Base-by-base conservation (phyloP, 2,329 filamentous ascomycete species). In the Penicillium sumatraense region DNA sequence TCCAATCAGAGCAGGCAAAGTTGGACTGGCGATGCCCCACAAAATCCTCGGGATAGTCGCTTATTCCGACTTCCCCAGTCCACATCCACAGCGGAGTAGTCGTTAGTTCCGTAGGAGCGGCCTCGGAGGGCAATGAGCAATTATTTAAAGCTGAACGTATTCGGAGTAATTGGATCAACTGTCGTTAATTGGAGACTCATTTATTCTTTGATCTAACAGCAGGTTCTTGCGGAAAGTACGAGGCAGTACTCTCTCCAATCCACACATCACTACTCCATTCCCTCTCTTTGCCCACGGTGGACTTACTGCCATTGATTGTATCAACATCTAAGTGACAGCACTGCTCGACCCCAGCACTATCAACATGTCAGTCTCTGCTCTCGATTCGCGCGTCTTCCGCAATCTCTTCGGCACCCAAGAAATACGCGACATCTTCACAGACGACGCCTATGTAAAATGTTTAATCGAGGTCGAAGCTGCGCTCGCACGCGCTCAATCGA, bases 341-440 rank as follows among this genome's bases (percentile, higher is more conserved):
- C 24, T 23, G 13, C n/a, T 5, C 16, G 18, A 49, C 13, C 14
- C 23, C n/a, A 18, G 3, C 16, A 13, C n/a, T 42, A 13, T 24
- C 49, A 23, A 27, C 26, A 67, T 68, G 53, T 49, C 53, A 7
- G 53, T 56, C 36, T 52, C 49, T n/a, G 53, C 53, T 3, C 55
- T 68, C n/a, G 65, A 67, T 47, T 68, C 65, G 2, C 56, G 65
- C 14, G 54, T 68, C 8, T 67, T 67, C 40, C 60, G 61, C 29
- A 62, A 66, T 52, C 47, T 67, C 7, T 65, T 68, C 33, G 64
- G 64, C 26, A 68, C 66, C 18, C 54, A 63, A 35, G 60, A 67
- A 35, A 67, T 67, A 14, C 60, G 66, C 16, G 53, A 58, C 24
- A 51, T 67, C 41, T 68, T 68, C 29, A 56, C 58, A 3, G 64